Base-by-base conservation (phyloP, 208 protist species). In the Jaenimonas drosophilae region DNA sequence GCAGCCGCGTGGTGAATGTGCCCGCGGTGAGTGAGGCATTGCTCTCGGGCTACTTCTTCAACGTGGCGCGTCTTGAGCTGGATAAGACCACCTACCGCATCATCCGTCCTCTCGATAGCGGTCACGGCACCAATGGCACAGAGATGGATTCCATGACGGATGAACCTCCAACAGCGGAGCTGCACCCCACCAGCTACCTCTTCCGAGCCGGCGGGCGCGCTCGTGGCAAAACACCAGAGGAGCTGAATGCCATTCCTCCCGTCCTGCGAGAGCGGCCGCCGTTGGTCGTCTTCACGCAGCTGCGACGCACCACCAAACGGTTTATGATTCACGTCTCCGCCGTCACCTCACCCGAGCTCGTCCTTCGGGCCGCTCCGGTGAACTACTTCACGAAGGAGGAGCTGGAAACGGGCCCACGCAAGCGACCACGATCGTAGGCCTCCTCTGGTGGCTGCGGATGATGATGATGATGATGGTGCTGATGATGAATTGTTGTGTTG, bases 271-370 rank as follows among this genome's bases (percentile, higher is more conserved):
- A 92, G 53, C 59, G 67, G 19, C 86, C 86, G 7, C 29, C 49
- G 4, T 70, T 94, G 27, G 71, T 94, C 3, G 72, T 94, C 16
- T 94, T 91, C 49, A 82, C 74, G 17, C 71, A 88, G 55, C 70
- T 94, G 47, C 76, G 86, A 0, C 81, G 63, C 54, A 91, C 86
- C 4, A 84, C 59, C 19, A 86, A 82, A 54, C 79, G 81, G 0
- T 94, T 74, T 52, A 94, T 94, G 86, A 80, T 81, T 34, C 81
- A 94, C 54, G 54, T 89, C n/a, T 80, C 70, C 14, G 81, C 82
- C n/a, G 59, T 94, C 37, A 40, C 59, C 16, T 74, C 70, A 4
- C 39, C 54, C 3, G 76, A 89, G 25, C 76, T 66, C 74, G 70
- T 89, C 1, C 24, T 94, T 26, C 49, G 67, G 47, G 49, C 43